These are phyloP conservation scores for Penicillium sp. DNA, from an alignment of 2,329 filamentous ascomycete genomes.

Conservation along the genomic window DNA sequence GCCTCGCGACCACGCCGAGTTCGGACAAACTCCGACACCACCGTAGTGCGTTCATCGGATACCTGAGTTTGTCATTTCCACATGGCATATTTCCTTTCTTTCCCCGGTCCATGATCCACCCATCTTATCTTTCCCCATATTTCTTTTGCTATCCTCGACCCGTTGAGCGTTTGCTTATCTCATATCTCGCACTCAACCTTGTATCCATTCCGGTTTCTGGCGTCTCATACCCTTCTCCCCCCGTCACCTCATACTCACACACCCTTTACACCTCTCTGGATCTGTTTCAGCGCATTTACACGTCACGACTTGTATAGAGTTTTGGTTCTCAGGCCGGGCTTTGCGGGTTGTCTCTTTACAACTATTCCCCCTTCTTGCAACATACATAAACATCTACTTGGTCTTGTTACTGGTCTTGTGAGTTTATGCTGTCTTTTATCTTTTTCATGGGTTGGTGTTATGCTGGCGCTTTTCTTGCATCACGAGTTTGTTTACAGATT, in stretches of 20 bases:
- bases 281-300: slow-evolving; percentile 22
- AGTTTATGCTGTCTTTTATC: slow-evolving; percentile 7
- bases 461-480: slow-evolving; percentile 16
- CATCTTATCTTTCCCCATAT: background rate
- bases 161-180: slow-evolving; percentile 11
- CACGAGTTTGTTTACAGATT: slow-evolving; percentile 3
- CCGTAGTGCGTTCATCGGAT: slow-evolving; percentile 22
- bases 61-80: background rate
- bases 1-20: slow-evolving; percentile 23
- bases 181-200: slow-evolving; percentile 1
- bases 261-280: slow-evolving; percentile 9
- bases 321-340: slow-evolving; percentile 17
- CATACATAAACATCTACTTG: slow-evolving; percentile 24
- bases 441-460: slow-evolving; percentile 22
- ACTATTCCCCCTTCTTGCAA: slow-evolving; percentile 19
- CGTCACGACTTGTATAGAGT: slow-evolving; percentile 28
- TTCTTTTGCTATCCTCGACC: background rate
- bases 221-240: slow-evolving; percentile 21
- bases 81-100: background rate
- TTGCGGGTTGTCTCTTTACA: slow-evolving; percentile 14
- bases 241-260: background rate
- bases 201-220: slow-evolving; percentile 12
- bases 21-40: slow-evolving; percentile 38
- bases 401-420: slow-evolving; percentile 2
- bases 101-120: background rate